Conservation (phyloP, 2,329 filamentous ascomycete species). For the Scedosporium dehoogii region DNA sequence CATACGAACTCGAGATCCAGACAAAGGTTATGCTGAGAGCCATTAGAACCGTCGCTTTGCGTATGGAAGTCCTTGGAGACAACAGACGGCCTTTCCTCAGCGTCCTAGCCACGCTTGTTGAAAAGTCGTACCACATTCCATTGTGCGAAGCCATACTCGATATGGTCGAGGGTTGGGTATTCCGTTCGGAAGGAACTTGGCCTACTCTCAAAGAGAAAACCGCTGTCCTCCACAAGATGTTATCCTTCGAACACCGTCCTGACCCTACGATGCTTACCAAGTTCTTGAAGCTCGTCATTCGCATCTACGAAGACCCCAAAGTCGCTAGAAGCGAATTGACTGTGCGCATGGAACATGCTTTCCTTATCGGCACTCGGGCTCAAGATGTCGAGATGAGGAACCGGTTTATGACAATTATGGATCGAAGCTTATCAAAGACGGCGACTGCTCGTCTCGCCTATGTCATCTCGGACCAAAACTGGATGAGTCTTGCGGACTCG, state of each 20-base stretch:
- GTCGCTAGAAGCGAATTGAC: constrained; percentile 92
- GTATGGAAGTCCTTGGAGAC: constrained; percentile 88
- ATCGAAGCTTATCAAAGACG: constrained; percentile 86
- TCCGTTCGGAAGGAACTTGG: constrained; percentile 88
- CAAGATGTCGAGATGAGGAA: constrained; percentile 95
- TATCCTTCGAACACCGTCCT: constrained; percentile 78
- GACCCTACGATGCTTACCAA: constrained; percentile 82
- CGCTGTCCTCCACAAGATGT: constrained; percentile 97
- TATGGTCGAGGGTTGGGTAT: constrained; percentile 95
- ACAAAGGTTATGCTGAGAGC: constrained; percentile 89
- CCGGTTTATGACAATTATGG: constrained; percentile 92
- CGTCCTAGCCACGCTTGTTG: constrained; percentile 86
- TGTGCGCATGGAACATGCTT: constrained; percentile 94
- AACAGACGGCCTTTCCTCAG: constrained; percentile 89
- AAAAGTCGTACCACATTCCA: constrained; percentile 79
- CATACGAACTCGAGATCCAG: constrained; percentile 79
- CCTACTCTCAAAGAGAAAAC: constrained; percentile 98
- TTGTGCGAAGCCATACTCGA: constrained; percentile 87
- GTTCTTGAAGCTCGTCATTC: constrained; percentile 91
- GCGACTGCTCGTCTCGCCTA: constrained; percentile 84
- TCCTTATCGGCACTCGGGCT: constrained; percentile 87
- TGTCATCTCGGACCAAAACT: constrained; percentile 85
- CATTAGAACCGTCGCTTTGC: constrained; percentile 81
- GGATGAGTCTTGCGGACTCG: constrained; percentile 88
- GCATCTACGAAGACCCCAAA: constrained; percentile 96